Evolutionary conservation across 176 grass and related monocot species (phyloP).

Genomic region (Poa pratensis): DNA sequence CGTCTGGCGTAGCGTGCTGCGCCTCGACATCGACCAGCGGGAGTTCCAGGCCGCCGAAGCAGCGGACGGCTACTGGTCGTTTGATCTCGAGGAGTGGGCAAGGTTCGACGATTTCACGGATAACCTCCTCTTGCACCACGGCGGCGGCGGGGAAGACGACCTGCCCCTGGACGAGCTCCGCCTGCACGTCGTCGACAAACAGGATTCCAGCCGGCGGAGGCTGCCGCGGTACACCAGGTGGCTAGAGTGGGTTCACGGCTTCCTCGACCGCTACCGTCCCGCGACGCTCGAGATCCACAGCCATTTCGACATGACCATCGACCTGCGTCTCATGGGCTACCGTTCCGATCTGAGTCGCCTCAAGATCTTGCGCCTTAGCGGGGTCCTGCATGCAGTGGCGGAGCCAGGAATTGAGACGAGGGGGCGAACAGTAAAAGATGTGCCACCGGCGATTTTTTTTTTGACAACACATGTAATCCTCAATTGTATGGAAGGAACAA

Average conservation of each 20-base stretch:
- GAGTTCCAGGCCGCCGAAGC: conserved; percentile 7
- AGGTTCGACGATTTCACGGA: background rate
- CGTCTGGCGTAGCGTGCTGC: background rate
- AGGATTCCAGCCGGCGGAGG: background rate
- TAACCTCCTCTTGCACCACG: background rate
- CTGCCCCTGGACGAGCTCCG: background rate
- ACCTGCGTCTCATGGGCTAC: background rate
- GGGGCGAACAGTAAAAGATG: too few relatives aligned
- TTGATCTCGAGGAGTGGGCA: background rate
- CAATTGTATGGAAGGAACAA: too few relatives aligned
- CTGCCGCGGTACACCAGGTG: background rate
- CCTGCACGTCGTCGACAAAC: background rate
- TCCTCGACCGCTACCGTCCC: conserved; percentile 3
- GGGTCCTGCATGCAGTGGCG: background rate
- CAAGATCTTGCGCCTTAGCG: background rate
- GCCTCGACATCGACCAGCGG: background rate
- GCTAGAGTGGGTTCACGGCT: background rate
- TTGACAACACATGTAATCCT: too few relatives aligned
- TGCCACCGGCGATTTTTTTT: too few relatives aligned
- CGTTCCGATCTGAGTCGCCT: background rate
- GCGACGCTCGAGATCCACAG: background rate
- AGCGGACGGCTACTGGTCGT: too few relatives aligned
- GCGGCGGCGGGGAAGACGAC: background rate
- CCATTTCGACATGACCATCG: background rate
- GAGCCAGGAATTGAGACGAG: too few relatives aligned